These are phyloP conservation scores for Solanum medicagineum DNA, from an alignment of 257 asterid species.

Conservation along the genomic window DNA sequence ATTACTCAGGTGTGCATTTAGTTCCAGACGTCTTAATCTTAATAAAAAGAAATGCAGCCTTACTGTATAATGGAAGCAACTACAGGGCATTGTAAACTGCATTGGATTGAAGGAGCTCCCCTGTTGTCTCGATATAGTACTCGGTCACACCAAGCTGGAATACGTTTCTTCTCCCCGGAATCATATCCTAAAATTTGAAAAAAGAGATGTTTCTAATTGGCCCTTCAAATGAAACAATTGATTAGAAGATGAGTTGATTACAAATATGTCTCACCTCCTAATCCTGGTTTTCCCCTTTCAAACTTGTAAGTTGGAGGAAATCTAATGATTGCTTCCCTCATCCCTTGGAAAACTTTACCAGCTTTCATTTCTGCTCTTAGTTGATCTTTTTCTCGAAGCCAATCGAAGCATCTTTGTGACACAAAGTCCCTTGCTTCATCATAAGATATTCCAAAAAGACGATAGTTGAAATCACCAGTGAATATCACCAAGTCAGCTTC, in stretches of 20 bases:
- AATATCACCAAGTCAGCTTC: conserved; percentile 86
- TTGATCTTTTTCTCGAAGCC: conserved; percentile 98
- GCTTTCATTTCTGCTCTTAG: conserved; percentile 87
- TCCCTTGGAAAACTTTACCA: conserved; percentile 92
- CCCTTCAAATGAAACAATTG: background rate
- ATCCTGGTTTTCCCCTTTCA: conserved; percentile 83
- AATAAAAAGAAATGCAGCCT: background rate
- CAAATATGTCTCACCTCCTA: conserved; percentile 56
- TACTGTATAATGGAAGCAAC: conserved; percentile 75
- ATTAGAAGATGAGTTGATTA: background rate
- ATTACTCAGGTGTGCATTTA: background rate
- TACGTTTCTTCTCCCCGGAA: conserved; percentile 94
- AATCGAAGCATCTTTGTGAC: conserved; percentile 92
- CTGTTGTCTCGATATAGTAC: conserved; percentile 75
- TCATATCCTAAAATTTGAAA: conserved; percentile 60
- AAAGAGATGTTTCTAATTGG: background rate
- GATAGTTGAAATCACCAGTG: conserved; percentile 90
- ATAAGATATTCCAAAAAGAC: conserved; percentile 89
- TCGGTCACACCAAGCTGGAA: conserved; percentile 99
- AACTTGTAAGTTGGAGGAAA: conserved; percentile 98
- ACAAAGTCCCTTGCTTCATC: conserved; percentile 98
- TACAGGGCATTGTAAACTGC: conserved; percentile 90
- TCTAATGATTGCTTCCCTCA: conserved; percentile 88
- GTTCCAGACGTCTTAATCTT: background rate
- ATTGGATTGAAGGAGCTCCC: conserved; percentile 37